Percentiles rank a stretch among this genome's conserved stretches.
Evolutionary conservation across 2,329 filamentous ascomycete species (phyloP).

Genomic region (Aspergillus sojae): DNA sequence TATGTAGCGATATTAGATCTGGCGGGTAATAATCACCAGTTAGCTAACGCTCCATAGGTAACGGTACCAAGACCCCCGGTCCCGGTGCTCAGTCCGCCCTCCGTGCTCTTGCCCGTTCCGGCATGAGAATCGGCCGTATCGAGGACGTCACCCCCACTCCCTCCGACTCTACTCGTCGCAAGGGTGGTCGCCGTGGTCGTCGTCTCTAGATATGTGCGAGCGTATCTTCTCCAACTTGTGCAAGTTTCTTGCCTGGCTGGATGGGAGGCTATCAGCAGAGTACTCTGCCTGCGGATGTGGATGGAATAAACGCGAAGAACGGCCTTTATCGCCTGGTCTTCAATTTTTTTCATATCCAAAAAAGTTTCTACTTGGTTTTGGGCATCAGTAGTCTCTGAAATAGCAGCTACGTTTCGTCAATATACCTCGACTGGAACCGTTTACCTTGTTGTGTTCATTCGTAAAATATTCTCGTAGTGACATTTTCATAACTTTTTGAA

Average conservation of each 20-base stretch:
- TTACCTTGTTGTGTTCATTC: slow-evolving; percentile 5
- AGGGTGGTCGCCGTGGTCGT: slow-evolving; percentile 99
- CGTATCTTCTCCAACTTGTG: slow-evolving; percentile 28
- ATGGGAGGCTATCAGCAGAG: slow-evolving; percentile 35
- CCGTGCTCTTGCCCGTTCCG: slow-evolving; percentile 96
- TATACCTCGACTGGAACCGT: slow-evolving; percentile 23
- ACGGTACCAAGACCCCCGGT: slow-evolving; percentile 99
- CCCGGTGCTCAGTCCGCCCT: slow-evolving; percentile 99
- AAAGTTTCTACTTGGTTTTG: slow-evolving; percentile 31
- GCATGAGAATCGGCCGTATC: slow-evolving; percentile 99
- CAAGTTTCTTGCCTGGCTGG: slow-evolving; percentile 33
- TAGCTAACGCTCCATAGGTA: slow-evolving; percentile 58
- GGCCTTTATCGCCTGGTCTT: slow-evolving; percentile 56
- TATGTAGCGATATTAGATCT: slow-evolving; percentile 50
- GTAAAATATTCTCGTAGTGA: not conserved
- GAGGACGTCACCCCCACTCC: slow-evolving; percentile 99
- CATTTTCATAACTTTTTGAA: not conserved
- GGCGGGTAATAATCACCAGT: not conserved
- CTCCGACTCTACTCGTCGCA: slow-evolving; percentile 98
- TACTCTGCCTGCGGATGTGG: slow-evolving; percentile 43
- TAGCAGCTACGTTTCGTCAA: slow-evolving; percentile 27
- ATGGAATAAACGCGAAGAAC: slow-evolving; percentile 58
- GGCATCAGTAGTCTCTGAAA: slow-evolving; percentile 27
- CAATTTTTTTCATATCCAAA: slow-evolving; percentile 44
- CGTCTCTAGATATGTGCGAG: slow-evolving; percentile 76